Evolutionary conservation across 2,329 filamentous ascomycete species (phyloP).

Genomic region (Fonsecaea multimorphosa): DNA sequence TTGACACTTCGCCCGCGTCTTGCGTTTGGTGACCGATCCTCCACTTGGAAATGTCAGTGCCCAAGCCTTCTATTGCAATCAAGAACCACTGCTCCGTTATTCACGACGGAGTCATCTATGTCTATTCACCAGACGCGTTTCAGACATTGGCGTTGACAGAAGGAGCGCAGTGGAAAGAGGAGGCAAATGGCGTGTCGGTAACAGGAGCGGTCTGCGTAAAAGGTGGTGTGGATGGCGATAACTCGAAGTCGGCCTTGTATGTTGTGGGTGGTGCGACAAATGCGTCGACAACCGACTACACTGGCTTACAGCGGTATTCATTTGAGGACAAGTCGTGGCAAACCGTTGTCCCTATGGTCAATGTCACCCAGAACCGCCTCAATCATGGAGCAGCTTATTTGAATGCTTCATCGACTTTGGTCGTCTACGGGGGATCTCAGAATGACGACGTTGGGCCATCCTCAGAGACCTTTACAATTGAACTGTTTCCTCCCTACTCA

Average conservation of each 20-base stretch:
- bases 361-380: slow-evolving; percentile 70
- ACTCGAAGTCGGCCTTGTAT: slow-evolving; percentile 70
- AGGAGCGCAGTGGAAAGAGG: slow-evolving; percentile 72
- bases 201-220: slow-evolving; percentile 79
- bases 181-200: slow-evolving; percentile 72
- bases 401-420: slow-evolving; percentile 69
- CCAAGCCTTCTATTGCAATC: slow-evolving; percentile 71
- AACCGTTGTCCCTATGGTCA: slow-evolving; percentile 56
- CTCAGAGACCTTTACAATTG: slow-evolving; percentile 76
- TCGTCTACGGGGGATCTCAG: slow-evolving; percentile 80
- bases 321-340: slow-evolving; percentile 66
- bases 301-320: slow-evolving; percentile 74
- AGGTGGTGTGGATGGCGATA: slow-evolving; percentile 64
- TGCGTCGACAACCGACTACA: slow-evolving; percentile 62
- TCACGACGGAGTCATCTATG: slow-evolving; percentile 81
- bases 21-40: slow-evolving; percentile 13
- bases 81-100: slow-evolving; percentile 82
- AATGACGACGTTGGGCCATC: slow-evolving; percentile 65
- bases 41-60: slow-evolving; percentile 67
- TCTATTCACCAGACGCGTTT: slow-evolving; percentile 77
- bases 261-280: slow-evolving; percentile 76
- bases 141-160: slow-evolving; percentile 72
- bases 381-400: slow-evolving; percentile 80
- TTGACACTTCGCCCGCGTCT: slow-evolving; percentile 21
- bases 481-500: slow-evolving; percentile 67